These are phyloP conservation scores for Elsinoe fawcettii DNA, from an alignment of 2,329 filamentous ascomycete species.

Conservation along the genomic window DNA sequence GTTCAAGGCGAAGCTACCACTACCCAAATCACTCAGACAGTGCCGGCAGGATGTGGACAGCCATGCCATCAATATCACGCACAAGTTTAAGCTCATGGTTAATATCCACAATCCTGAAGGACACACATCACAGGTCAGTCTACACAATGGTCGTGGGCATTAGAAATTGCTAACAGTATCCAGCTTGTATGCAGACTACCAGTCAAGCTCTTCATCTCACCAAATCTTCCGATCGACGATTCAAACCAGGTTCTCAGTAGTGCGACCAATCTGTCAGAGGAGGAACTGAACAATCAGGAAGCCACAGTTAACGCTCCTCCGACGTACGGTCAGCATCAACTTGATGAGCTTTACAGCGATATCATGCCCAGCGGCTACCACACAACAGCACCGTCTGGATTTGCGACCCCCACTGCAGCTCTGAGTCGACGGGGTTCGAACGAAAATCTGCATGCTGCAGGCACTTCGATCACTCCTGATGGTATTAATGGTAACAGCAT, in stretches of 20 bases:
- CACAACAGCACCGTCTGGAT: slow-evolving; percentile 35
- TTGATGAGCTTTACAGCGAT: slow-evolving; percentile 86
- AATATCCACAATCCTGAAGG: slow-evolving; percentile 92
- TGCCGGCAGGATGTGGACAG: slow-evolving; percentile 88
- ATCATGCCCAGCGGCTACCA: slow-evolving; percentile 75
- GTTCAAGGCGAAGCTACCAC: slow-evolving; percentile 52
- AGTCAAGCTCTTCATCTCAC: slow-evolving; percentile 90
- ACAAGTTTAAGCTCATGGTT: slow-evolving; percentile 86
- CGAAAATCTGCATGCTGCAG: slow-evolving; percentile 60
- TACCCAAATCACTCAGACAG: slow-evolving; percentile 72
- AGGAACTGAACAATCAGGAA: slow-evolving; percentile 44
- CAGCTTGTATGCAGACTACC: slow-evolving; percentile 88
- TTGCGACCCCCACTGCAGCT: slow-evolving; percentile 72
- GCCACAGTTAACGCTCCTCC: slow-evolving; percentile 70
- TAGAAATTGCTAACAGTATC: slow-evolving; percentile 39
- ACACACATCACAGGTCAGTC: slow-evolving; percentile 67
- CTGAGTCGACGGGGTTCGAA: slow-evolving; percentile 64
- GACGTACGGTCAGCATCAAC: slow-evolving; percentile 78
- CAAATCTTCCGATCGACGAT: slow-evolving; percentile 81
- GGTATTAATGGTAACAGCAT: slow-evolving; percentile 33
- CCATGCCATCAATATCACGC: slow-evolving; percentile 81
- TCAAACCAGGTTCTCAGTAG: slow-evolving; percentile 66
- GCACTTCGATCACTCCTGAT: slow-evolving; percentile 47
- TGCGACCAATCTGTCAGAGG: slow-evolving; percentile 32
- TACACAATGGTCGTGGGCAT: slow-evolving; percentile 36